A percentile compares a stretch with the other conserved stretches of the same genome.
Evolutionary conservation across 177 flowering plant genomes (phyloP).

Genomic region (Tripterygium wilfordii): DNA sequence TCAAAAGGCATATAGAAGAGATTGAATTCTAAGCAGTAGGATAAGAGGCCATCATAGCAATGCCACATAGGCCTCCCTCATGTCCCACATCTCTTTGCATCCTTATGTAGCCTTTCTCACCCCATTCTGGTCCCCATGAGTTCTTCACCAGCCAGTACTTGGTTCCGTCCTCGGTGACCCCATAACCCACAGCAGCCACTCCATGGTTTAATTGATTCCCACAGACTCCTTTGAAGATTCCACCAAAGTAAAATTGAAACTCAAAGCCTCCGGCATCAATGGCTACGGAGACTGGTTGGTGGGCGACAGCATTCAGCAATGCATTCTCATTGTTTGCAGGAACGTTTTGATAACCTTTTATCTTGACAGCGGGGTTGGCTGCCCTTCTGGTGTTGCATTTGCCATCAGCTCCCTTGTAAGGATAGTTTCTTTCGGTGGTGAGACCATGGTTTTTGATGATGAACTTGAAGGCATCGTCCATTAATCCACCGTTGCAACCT

Average conservation of each 20-base stretch:
- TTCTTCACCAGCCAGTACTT: slow-evolving; percentile 23
- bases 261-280: slow-evolving; percentile 16
- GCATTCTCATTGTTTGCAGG: slow-evolving; percentile 15
- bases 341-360: slow-evolving; percentile 17
- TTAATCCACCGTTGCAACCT: slow-evolving; percentile 20
- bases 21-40: slow-evolving; percentile 10
- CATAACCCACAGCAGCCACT: slow-evolving; percentile 20
- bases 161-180: slow-evolving; percentile 2
- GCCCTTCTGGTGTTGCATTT: slow-evolving; percentile 9
- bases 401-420: slow-evolving; percentile 16
- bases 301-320: slow-evolving; percentile 12
- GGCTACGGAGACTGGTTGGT: slow-evolving; percentile 23
- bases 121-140: slow-evolving; percentile 20
- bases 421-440: slow-evolving; percentile 11
- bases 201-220: slow-evolving; percentile 16
- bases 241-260: slow-evolving; percentile 13
- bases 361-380: slow-evolving; percentile 7
- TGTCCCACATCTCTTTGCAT: slow-evolving; percentile 11
- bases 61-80: slow-evolving; percentile 16
- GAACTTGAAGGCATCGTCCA: slow-evolving; percentile 19
- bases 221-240: slow-evolving; percentile 17
- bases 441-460: slow-evolving; percentile 13
- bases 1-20: no score
- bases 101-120: slow-evolving; percentile 19
- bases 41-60: slow-evolving; percentile 13